Percentiles rank a stretch among this genome's conserved stretches.
Evolutionary conservation across 2,329 filamentous ascomycete genomes (phyloP).

Genomic region (Amesomyces nigricolor): DNA sequence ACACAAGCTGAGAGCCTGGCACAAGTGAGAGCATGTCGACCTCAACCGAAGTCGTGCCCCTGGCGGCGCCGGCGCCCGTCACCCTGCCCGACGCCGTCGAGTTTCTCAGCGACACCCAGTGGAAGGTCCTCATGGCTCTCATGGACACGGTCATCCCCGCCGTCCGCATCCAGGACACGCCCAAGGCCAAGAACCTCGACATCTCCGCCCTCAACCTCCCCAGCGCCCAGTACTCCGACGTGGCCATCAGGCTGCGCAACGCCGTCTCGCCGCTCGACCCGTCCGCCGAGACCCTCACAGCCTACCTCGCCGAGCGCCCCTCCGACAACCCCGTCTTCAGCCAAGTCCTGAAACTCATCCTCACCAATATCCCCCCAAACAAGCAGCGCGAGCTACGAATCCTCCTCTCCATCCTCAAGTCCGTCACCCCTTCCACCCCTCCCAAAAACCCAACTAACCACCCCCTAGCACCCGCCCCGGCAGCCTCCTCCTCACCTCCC

Average conservation of each 20-base stretch:
- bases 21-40: not conserved
- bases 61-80: constrained; percentile 12
- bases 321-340: constrained; percentile 20
- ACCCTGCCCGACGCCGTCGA: constrained; percentile 7
- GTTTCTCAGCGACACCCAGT: constrained; percentile 19
- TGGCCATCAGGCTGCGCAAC: constrained; percentile 15
- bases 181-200: constrained; percentile 5
- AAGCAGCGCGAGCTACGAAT: constrained; percentile 14
- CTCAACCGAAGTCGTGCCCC: constrained; percentile 7
- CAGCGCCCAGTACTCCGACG: constrained; percentile 16
- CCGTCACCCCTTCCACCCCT: not conserved
- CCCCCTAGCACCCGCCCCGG: constrained; percentile 53
- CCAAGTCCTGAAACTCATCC: constrained; percentile 20
- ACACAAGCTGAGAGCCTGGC: too few relatives aligned
- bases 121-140: constrained; percentile 25
- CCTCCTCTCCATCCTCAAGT: constrained; percentile 21
- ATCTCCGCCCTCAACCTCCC: constrained; percentile 17
- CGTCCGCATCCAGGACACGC: constrained; percentile 17
- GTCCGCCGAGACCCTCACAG: constrained; percentile 12
- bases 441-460: not conserved
- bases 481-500: constrained; percentile 62
- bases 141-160: constrained; percentile 25
- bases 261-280: constrained; percentile 11
- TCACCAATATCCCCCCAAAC: constrained; percentile 20
- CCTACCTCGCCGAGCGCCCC: constrained; percentile 25